Conservation (phyloP, 805 yeast species). For the Lipomyces yamadae region DNA sequence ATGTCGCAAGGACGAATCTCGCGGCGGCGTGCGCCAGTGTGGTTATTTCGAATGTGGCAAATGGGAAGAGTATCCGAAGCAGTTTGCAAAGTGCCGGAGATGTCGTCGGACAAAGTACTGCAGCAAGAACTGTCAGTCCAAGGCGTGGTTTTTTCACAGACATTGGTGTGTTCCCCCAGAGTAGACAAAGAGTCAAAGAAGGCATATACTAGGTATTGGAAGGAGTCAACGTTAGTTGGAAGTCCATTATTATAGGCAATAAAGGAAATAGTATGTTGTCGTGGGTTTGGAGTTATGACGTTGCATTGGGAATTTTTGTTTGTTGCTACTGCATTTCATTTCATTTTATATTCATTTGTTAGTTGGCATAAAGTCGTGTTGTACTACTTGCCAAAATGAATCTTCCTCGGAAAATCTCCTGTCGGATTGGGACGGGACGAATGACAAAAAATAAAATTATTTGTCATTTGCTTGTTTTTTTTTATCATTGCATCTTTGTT, state of each 20-base stretch:
- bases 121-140: constrained; percentile 86
- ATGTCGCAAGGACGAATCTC: constrained; percentile 83
- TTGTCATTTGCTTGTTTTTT: constrained; percentile 3
- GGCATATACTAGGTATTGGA: not conserved
- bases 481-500: constrained; percentile 4
- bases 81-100: constrained; percentile 91
- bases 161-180: constrained; percentile 74
- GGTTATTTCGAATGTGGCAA: constrained; percentile 90
- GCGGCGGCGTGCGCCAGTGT: constrained; percentile 92
- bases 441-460: not conserved
- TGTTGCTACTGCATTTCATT: not conserved
- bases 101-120: constrained; percentile 96
- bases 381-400: not conserved
- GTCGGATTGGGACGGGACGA: not conserved
- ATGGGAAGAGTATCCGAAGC: constrained; percentile 90
- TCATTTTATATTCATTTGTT: not conserved
- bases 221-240: not conserved
- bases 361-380: not conserved
- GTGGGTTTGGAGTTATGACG: constrained; percentile 8
- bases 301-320: not conserved
- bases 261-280: not conserved
- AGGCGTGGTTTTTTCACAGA: constrained; percentile 90
- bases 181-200: constrained; percentile 2
- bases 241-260: not conserved
- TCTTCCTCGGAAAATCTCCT: too few species aligned